phyloP scores from a whole-genome alignment of 352 stramenopile species.

The Ophiocytium majus region DNA sequence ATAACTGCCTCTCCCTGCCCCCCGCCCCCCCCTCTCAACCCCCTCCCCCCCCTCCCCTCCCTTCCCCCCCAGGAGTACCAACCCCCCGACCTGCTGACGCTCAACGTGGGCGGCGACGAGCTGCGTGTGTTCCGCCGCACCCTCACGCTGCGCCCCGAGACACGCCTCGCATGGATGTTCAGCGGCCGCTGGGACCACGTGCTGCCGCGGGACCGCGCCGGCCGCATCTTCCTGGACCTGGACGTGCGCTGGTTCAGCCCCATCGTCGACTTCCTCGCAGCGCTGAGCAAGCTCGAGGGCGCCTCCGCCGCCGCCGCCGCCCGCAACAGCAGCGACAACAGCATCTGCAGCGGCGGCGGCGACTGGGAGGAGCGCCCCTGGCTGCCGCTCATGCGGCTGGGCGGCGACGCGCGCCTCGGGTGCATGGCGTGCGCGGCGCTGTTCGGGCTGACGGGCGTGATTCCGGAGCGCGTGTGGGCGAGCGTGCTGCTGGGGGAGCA shows the following conservation, averaged over 20 bases:
- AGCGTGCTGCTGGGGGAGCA: too few species aligned
- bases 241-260: slow-evolving; percentile 8
- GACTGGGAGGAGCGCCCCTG: too few species aligned
- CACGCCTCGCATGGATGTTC: slow-evolving; percentile 14
- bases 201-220: neutral
- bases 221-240: slow-evolving; percentile 2
- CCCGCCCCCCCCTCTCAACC: too few species aligned
- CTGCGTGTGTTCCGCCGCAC: neutral
- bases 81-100: neutral
- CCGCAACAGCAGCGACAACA: too few species aligned
- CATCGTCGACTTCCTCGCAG: neutral
- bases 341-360: too few species aligned
- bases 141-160: neutral
- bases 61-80: neutral
- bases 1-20: too few species aligned
- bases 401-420: neutral
- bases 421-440: neutral
- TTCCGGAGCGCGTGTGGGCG: too few species aligned
- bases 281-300: neutral
- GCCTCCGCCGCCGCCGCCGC: too few species aligned
- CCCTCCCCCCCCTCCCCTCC: neutral
- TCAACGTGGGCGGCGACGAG: neutral
- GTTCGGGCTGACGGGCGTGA: slow-evolving; percentile 8
- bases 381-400: neutral
- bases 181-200: slow-evolving; percentile 23